Conservation (phyloP, 2,329 filamentous ascomycete genomes). For the Teratosphaeriaceae sp. region DNA sequence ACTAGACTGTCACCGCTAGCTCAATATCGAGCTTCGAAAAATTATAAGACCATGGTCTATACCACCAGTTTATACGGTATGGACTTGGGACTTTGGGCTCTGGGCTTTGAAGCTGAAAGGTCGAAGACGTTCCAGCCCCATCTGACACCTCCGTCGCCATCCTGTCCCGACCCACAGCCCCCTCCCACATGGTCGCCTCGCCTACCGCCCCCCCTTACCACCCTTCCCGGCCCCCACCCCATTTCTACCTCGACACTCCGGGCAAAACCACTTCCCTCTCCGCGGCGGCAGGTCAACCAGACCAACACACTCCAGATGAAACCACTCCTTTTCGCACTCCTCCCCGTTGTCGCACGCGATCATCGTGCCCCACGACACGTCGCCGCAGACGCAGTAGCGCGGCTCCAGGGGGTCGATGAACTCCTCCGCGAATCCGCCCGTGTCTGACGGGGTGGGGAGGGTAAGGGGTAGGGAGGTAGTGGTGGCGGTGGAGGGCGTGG, state of each 20-base stretch:
- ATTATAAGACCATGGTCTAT: too few relatives aligned
- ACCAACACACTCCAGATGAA: constrained; percentile 71
- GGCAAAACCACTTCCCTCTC: constrained; percentile 80
- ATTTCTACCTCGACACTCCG: constrained; percentile 60
- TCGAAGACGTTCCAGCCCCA: too few relatives aligned
- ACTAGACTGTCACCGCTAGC: too few relatives aligned
- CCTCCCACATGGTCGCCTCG: background rate
- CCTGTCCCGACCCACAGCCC: too few relatives aligned
- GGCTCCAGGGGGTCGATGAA: constrained; percentile 67
- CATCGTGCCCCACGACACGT: constrained; percentile 77
- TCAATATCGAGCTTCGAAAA: too few relatives aligned
- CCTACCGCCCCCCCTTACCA: background rate
- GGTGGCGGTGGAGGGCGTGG: constrained; percentile 2
- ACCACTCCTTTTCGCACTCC: constrained; percentile 77
- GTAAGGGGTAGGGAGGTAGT: constrained; percentile 14
- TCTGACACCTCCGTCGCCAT: background rate
- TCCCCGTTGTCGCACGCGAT: constrained; percentile 74
- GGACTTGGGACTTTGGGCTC: too few relatives aligned
- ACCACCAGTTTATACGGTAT: too few relatives aligned
- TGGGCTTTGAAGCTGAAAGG: too few relatives aligned
- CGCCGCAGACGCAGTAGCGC: constrained; percentile 70
- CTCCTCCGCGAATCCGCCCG: constrained; percentile 24
- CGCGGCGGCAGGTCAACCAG: constrained; percentile 61
- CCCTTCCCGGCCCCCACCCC: constrained; percentile 24
- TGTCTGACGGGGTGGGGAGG: constrained; percentile 9